Base-by-base conservation (phyloP, 192 early-diverging fungal genomes). In the Phycomyces blakesleeanus region DNA sequence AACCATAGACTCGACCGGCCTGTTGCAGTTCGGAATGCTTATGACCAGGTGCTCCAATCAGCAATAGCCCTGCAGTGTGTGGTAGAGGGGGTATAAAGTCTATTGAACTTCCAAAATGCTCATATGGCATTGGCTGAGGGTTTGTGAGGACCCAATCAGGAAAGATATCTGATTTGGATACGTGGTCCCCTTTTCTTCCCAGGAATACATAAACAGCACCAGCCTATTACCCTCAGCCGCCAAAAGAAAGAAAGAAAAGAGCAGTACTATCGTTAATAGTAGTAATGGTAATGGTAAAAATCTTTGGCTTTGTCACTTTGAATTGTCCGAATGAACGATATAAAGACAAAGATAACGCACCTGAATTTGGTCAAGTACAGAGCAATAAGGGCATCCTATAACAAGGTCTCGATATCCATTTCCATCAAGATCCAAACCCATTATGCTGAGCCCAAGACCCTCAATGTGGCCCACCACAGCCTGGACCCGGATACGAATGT, bases 321-420 rank as follows among this genome's bases (percentile, higher is more conserved):
- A n/a, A n/a, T n/a, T n/a, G n/a, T n/a, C n/a, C n/a, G n/a, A n/a
- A n/a, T n/a, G n/a, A n/a, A n/a, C n/a, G n/a, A n/a, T n/a, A n/a
- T n/a, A n/a, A n/a, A n/a, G n/a, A n/a, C n/a, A n/a, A n/a, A n/a
- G n/a, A n/a, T n/a, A n/a, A 34, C 37, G 15, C 51, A 64, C 53
- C 59, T 59, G 57, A 22, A 27, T 25, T 5, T 63, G 18, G 0
- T 60, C 29, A 16, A 25, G 29, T 6, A 16, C 39, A 16, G 44
- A 55, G 51, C 76, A 72, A 52, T 80, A 76, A 0, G 91, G 89
- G 51, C 86, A 85, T 7, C 85, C 89, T 20, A 90, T 67, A 0
- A 90, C 40, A 24, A 92, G 67, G 67, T 92, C 91, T n/a, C 59
- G 68, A 29, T 62, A 80, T 3, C 85, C 86, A 59, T 89, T 80